Evolutionary conservation across 768 basidiomycete species (phyloP), one percentile per base, ranked within the genome.

Genomic region (Tephrocybe sp.): DNA sequence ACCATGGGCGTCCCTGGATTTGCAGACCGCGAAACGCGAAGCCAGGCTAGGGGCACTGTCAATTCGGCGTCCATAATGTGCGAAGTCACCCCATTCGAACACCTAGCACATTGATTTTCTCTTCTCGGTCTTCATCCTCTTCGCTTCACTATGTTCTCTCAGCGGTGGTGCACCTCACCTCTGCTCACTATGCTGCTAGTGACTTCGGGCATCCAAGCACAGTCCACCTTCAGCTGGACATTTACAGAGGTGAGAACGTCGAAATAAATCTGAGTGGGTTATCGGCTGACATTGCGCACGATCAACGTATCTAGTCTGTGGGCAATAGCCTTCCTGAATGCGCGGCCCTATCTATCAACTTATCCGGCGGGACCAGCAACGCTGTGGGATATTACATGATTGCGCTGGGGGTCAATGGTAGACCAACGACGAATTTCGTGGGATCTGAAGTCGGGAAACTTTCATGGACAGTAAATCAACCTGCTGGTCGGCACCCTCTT

Each of bases 301-400:
- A 24, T 36, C 15, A 8, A 9, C 9, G 11, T 10, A 5, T 17
- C 3, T 34, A 49, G 48, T 17, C 39, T 28, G 28, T 41, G 21
- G 48, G 48, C 5, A 41, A 15, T 15, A 50, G 41, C 32, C 39
- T 50, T 12, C 39, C 48, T 18, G 48, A 50, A 42, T 50, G 48
- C 32, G 30, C 30, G 11, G 20, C 28, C 12, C 20, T 50, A 3
- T 7, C 48, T 17, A 48, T 48, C 18, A 30, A 11, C 9, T 12
- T 50, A 10, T 34, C 50, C 20, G 57, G 58, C 34, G 47, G 36
- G 12, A 58, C 57, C 12, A 62, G 45, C 47, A 65, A 63, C 2
- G 46, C 58, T 9, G 67, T 70, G 4, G 75, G 74, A 2, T 80
- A 72, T 51, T 71, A 71, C 53, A 64, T 79, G 64, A 64, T 78